These are phyloP conservation scores for Capsicum baccatum DNA, from an alignment of 257 asterid species.

Conservation along the genomic window DNA sequence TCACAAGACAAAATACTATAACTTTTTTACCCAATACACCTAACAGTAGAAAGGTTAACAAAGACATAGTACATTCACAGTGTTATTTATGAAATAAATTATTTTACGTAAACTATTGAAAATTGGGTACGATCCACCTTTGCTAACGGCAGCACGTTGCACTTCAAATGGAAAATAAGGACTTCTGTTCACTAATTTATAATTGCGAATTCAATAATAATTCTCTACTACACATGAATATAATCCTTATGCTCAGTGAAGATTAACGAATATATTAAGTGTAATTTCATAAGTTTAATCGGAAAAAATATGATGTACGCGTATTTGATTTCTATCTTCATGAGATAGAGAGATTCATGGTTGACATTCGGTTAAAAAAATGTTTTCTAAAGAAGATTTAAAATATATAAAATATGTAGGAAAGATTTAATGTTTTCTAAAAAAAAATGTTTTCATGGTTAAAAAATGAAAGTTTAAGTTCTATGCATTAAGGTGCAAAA, in stretches of 20 bases:
- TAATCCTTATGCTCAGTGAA: not conserved
- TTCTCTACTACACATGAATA: not conserved
- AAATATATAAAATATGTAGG: not conserved
- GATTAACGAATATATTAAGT: not conserved
- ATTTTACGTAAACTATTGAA: too few species aligned
- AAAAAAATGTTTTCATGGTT: not conserved
- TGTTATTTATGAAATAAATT: not conserved
- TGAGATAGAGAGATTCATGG: too few species aligned
- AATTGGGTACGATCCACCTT: slow-evolving; percentile 6
- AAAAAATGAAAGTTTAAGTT: too few species aligned
- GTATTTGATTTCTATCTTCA: too few species aligned
- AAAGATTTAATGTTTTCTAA: not conserved
- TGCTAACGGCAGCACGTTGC: slow-evolving; percentile 1
- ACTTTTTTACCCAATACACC: not conserved
- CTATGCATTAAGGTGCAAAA: too few species aligned
- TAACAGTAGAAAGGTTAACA: not conserved
- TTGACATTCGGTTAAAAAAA: too few species aligned
- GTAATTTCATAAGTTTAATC: too few species aligned
- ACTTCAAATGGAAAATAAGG: not conserved
- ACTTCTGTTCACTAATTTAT: not conserved
- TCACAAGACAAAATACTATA: not conserved
- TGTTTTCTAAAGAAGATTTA: too few species aligned
- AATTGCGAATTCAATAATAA: not conserved
- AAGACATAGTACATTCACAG: not conserved
- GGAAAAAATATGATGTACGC: too few species aligned